Conservation (phyloP, 2,329 filamentous ascomycete genomes). For the Colletotrichum tamarilloi region DNA sequence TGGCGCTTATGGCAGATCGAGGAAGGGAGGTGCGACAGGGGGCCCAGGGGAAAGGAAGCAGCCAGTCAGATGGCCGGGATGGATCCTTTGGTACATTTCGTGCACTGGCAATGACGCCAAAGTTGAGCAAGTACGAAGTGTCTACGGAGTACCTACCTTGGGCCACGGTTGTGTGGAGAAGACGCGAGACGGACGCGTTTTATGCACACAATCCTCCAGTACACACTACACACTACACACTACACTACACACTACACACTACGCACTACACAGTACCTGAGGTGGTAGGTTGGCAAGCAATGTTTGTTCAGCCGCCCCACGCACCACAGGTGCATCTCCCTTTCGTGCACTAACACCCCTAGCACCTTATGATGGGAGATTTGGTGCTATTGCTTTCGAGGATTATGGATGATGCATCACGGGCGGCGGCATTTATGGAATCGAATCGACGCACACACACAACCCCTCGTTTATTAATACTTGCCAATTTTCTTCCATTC, state of each 20-base stretch:
- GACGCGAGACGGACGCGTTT: conserved; percentile 26
- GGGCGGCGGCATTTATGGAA: conserved; percentile 28
- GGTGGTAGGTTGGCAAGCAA: too few species aligned
- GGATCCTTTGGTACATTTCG: neutral
- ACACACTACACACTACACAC: too few species aligned
- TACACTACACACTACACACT: too few species aligned
- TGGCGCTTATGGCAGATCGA: conserved; percentile 33
- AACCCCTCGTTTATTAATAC: neutral
- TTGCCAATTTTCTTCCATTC: neutral
- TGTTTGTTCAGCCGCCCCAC: conserved; percentile 15
- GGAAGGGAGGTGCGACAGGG: conserved; percentile 32
- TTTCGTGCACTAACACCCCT: neutral
- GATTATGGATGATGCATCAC: conserved; percentile 15
- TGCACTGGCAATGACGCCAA: conserved; percentile 28
- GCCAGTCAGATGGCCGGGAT: conserved; percentile 23
- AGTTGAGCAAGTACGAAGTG: conserved; percentile 12
- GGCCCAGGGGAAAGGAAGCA: neutral
- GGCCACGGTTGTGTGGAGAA: conserved; percentile 18
- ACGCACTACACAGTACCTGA: too few species aligned
- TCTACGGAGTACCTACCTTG: neutral
- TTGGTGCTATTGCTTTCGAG: conserved; percentile 11
- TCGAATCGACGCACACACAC: neutral
- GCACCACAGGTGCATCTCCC: neutral
- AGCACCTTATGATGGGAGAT: neutral
- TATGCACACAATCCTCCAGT: neutral